Evolutionary conservation across 1,284 basidiomycete species (phyloP), one percentile per base, ranked within the genome.

Genomic region (Ganoderma resinaceum): DNA sequence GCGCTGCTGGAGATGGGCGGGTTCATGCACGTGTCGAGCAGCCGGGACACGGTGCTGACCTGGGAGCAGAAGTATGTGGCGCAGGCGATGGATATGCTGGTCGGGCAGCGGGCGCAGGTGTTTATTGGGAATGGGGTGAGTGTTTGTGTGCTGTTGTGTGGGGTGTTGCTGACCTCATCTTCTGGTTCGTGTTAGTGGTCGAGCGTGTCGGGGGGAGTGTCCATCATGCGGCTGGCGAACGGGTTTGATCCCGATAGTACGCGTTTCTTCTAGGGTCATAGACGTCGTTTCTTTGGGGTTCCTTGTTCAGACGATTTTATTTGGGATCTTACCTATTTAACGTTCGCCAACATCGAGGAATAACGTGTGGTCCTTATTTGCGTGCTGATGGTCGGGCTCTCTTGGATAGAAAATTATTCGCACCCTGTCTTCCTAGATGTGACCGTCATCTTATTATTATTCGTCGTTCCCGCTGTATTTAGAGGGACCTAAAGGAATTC

Each of bases 201-300:
- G 65, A 90, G 88, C 73, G 70, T 89, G 68, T 83, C 84, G 16
- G 83, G 87, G 18, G 88, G 88, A 68, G 83, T 88, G 58, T 82
- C 85, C 43, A 82, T 89, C 82, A 76, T 90, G 68, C 80, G 89
- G 35, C 79, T 85, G 75, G 86, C 86, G 16, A 83, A 75, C 67
- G 70, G 74, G n/a, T 70, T 74, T 52, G 68, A 64, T 5, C 68
- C 73, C 1, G 75, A 75, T 26, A 75, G 68, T 40, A 78, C 73
- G 33, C 74, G 76, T 12, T 76, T 77, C 69, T 77, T 74, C 73
- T 78, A 73, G 26, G 11, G 12, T 3, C 18, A n/a, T 26, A 11
- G n/a, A 5, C 2, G 4, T 29, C 20, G 42, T n/a, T 26, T 26
- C 9, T 52, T 52, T 52, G 14, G 23, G 46, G 46, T 26, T 26